Conservation (phyloP, 345 rosid species). For the Toxicodendron radicans region DNA sequence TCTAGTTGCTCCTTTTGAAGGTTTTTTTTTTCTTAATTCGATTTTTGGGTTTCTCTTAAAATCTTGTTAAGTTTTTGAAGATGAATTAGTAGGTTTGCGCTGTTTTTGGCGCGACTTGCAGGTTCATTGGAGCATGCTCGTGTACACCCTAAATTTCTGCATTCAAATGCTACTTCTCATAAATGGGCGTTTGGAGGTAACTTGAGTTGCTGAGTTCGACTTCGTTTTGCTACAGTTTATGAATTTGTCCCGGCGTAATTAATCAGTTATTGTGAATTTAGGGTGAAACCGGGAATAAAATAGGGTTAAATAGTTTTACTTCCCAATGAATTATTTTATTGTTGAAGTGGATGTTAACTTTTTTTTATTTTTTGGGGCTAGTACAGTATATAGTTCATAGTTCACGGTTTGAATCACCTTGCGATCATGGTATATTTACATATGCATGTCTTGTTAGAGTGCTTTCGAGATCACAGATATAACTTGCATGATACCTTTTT, state of each 20-base stretch:
- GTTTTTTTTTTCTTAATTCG: slow-evolving; percentile 8
- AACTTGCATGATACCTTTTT: neutral
- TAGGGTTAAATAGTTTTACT: neutral
- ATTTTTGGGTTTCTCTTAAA: neutral
- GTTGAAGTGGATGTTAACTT: neutral
- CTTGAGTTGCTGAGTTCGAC: neutral
- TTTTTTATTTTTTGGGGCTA: no score
- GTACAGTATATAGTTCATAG: neutral
- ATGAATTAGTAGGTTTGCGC: neutral
- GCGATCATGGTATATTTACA: neutral
- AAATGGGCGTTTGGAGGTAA: slow-evolving; percentile 99
- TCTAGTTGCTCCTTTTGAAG: slow-evolving; percentile 25
- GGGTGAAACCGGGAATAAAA: neutral
- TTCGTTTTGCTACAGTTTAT: neutral
- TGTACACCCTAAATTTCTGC: slow-evolving; percentile 93
- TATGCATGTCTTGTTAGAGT: neutral
- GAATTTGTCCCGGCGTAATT: neutral
- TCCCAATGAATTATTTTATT: neutral
- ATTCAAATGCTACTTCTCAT: slow-evolving; percentile 98
- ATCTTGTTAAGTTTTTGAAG: neutral
- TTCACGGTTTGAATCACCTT: neutral
- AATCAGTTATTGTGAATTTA: neutral
- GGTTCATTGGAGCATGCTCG: slow-evolving; percentile 85
- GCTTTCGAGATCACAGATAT: neutral
- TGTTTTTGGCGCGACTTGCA: slow-evolving; percentile 23